A percentile compares a stretch with the other conserved stretches of the same genome.
Evolutionary conservation across 208 protist species (phyloP).

Genomic region (Leishmania lainsoni): DNA sequence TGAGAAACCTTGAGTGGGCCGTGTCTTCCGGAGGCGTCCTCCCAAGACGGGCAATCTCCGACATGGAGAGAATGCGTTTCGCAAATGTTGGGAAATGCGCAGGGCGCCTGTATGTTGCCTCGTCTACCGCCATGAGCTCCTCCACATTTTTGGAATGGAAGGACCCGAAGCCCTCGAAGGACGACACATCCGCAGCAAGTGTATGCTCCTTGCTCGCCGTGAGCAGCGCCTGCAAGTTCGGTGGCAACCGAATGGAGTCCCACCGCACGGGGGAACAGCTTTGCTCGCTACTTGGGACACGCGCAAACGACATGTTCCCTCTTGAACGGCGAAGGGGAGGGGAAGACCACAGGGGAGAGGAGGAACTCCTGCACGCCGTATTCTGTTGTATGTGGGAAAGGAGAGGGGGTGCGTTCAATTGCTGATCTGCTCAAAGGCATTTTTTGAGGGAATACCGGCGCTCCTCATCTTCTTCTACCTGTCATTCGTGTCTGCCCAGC

Average conservation of each 20-base stretch:
- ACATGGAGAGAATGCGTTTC: conserved; percentile 36
- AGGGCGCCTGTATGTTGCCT: conserved; percentile 58
- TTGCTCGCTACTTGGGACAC: neutral
- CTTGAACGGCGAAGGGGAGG: neutral
- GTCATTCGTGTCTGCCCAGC: neutral
- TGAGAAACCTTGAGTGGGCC: neutral
- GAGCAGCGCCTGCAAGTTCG: conserved; percentile 35
- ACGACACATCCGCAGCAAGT: conserved; percentile 35
- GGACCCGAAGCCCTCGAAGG: conserved; percentile 90
- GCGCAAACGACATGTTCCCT: conserved; percentile 3
- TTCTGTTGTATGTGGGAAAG: neutral
- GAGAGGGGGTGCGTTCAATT: neutral
- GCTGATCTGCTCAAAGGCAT: neutral
- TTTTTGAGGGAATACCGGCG: neutral
- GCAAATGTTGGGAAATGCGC: conserved; percentile 49
- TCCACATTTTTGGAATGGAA: conserved; percentile 94
- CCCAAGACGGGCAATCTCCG: conserved; percentile 33
- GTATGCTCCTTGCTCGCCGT: conserved; percentile 24
- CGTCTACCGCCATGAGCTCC: conserved; percentile 57
- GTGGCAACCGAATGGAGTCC: conserved; percentile 31
- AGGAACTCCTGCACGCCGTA: neutral
- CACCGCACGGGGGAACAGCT: conserved; percentile 36
- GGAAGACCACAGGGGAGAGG: too few relatives aligned
- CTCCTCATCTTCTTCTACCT: neutral
- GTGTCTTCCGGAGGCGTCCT: neutral